Base-by-base conservation (phyloP, 164 flowering plant species). In the Saururus chinensis region DNA sequence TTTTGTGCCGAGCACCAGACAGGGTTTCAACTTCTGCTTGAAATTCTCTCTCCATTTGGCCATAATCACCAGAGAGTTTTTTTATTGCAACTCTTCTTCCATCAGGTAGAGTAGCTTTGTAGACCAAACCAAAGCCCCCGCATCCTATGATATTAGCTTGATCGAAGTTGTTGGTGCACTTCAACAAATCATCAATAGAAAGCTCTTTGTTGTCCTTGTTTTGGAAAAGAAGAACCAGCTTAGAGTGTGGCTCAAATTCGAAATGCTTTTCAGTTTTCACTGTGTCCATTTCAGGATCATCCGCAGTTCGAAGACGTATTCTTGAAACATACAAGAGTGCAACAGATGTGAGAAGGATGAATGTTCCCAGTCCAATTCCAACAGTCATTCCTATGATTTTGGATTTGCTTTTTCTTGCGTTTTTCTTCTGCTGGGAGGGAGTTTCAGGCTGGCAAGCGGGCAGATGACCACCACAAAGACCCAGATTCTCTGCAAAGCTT, bases 61-160 rank as follows among this genome's bases (percentile, higher is more conserved):
- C 83, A 61, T 78, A 79, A 21, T 85, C 95, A 57, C 90, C 88
- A 11, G 91, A 80, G 59, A 87, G 84, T 54, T 87, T 69, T 57
- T 88, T 88, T 63, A 88, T 82, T 13, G 95, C 95, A 42, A 76
- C 80, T 58, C 79, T 83, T 57, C 67, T 68, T 21, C 87, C 81
- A 67, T 85, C 84, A 23, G 83, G 85, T 1, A 88, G 80, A 56
- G 72, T 74, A 17, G 89, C 91, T 75, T 61, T 81, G 71, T 83
- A 88, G 49, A 88, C 95, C 51, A 88, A 70, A 25, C 95, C 95
- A 59, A 88, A 88, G 19, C 91, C 91, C 19, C 91, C 91, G 69
- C 91, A 88, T 0, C 95, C 91, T 26, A 85, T 77, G 56, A 87
- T 87, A 41, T 85, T 83, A 51, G 83, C 79, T 64, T 87, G 95